Evolutionary conservation across 768 basidiomycete species (phyloP).

Genomic region (Russula compacta): DNA sequence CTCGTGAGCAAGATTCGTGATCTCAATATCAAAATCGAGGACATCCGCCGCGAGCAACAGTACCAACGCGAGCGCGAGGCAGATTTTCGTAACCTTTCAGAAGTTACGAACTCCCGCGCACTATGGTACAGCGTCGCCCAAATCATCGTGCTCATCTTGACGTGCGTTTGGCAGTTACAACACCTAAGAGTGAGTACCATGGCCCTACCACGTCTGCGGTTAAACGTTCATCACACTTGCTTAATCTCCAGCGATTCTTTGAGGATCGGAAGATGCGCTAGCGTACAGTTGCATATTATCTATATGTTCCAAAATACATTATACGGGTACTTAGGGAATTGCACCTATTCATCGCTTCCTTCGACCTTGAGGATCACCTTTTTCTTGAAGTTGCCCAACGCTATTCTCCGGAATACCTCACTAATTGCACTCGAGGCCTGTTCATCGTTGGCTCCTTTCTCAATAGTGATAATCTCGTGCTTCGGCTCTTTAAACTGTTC

Average conservation of each 20-base stretch:
- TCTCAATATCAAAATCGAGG: conserved; percentile 87
- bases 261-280: conserved; percentile 76
- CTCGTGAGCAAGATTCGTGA: conserved; percentile 80
- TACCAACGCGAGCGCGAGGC: conserved; percentile 95
- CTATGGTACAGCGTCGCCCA: conserved; percentile 93
- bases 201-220: not conserved
- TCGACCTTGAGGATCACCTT: conserved; percentile 40
- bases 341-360: conserved; percentile 19
- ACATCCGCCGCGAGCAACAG: conserved; percentile 90
- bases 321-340: conserved; percentile 8
- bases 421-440: conserved; percentile 29
- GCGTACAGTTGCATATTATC: conserved; percentile 20
- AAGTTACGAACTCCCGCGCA: conserved; percentile 82
- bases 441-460: conserved; percentile 30
- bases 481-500: conserved; percentile 55
- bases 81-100: conserved; percentile 81
- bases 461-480: conserved; percentile 57
- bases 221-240: not conserved
- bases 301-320: conserved; percentile 7
- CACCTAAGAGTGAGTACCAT: conserved; percentile 66
- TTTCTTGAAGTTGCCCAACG: conserved; percentile 36
- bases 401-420: conserved; percentile 28
- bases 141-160: conserved; percentile 72
- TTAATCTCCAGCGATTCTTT: conserved; percentile 57
- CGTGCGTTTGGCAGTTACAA: conserved; percentile 88